phyloP scores from a whole-genome alignment of 306 rosid genomes.

The Pachyrhizus erosus region DNA sequence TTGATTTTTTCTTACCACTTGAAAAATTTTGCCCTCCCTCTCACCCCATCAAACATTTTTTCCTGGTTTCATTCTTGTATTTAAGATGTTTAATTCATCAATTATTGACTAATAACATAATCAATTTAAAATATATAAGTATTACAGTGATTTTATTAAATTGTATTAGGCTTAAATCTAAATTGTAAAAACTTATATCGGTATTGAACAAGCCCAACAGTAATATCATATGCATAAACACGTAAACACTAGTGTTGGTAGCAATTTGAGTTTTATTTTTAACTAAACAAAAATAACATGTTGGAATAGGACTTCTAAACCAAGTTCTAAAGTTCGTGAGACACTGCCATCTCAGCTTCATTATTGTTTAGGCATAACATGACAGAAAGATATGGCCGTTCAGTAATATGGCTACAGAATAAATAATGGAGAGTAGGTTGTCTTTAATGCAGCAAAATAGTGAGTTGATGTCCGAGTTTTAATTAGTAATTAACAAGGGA shows the following conservation, averaged over 20 bases:
- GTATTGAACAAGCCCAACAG: neutral
- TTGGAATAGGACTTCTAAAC: neutral
- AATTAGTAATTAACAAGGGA: neutral
- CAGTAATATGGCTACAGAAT: neutral
- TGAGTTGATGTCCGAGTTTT: neutral
- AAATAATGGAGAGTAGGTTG: slow-evolving; percentile 25
- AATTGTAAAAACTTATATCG: too few relatives aligned
- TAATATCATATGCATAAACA: slow-evolving; percentile 1
- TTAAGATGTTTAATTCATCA: too few relatives aligned
- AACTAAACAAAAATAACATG: too few relatives aligned
- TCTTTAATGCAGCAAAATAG: slow-evolving; percentile 24
- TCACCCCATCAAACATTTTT: too few relatives aligned
- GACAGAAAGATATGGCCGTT: slow-evolving; percentile 10
- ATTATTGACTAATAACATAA: too few relatives aligned
- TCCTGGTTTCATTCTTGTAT: too few relatives aligned
- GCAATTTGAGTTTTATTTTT: too few relatives aligned
- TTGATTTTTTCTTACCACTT: too few relatives aligned
- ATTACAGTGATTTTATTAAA: too few relatives aligned
- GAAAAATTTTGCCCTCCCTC: too few relatives aligned
- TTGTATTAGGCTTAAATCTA: too few relatives aligned
- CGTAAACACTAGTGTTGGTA: neutral
- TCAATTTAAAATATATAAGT: too few relatives aligned
- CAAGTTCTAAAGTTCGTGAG: slow-evolving; percentile 19
- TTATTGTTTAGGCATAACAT: neutral
- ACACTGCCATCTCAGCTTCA: neutral